Conservation (phyloP, 176 grass and related monocot species). For the Chrysopogon serrulatus region DNA sequence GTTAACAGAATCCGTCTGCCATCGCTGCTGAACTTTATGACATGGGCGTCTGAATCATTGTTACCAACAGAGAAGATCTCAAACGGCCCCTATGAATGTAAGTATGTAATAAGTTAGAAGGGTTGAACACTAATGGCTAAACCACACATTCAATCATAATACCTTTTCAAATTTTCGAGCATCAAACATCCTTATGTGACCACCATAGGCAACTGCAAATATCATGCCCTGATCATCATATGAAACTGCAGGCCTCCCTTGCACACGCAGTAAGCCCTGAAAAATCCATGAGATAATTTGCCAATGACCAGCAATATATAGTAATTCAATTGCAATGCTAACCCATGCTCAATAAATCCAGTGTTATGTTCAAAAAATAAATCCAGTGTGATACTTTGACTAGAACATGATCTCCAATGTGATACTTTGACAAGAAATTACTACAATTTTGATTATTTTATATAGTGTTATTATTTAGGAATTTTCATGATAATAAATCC, state of each 20-base stretch:
- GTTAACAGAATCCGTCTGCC: conserved; percentile 84
- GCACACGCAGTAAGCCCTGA: conserved; percentile 78
- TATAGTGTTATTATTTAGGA: neutral
- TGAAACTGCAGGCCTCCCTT: conserved; percentile 94
- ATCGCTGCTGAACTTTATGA: conserved; percentile 91
- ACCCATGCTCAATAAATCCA: neutral
- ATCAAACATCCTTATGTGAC: conserved; percentile 82
- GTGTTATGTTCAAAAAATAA: too few relatives aligned
- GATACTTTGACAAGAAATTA: neutral
- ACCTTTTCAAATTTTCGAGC: conserved; percentile 89
- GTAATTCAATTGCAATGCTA: neutral
- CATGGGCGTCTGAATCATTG: conserved; percentile 77
- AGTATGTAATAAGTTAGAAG: conserved; percentile 16
- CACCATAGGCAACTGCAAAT: conserved; percentile 83
- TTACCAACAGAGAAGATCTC: conserved; percentile 68
- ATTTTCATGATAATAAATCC: neutral
- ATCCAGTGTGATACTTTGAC: too few relatives aligned
- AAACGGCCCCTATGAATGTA: conserved; percentile 72
- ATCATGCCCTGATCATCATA: conserved; percentile 92
- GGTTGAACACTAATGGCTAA: neutral
- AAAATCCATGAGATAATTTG: conserved; percentile 21
- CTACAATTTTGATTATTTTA: neutral
- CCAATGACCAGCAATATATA: neutral
- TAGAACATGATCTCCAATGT: neutral
- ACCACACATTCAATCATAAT: conserved; percentile 6